Conservation (phyloP, 257 asterid species). For the Solanum lycopersicoides region DNA sequence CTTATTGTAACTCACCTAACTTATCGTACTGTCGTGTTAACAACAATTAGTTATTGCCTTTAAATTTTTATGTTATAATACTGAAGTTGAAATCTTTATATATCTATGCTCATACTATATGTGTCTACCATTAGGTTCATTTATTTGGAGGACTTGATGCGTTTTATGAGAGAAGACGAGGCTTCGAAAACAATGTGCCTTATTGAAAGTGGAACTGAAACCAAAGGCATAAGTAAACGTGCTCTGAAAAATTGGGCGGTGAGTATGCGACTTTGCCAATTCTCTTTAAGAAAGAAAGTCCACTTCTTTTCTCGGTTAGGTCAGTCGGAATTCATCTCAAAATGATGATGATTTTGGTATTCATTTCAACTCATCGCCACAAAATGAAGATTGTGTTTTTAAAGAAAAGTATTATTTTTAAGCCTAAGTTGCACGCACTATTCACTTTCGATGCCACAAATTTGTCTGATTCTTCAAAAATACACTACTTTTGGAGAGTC, state of each 20-base stretch:
- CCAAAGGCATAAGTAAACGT: conserved; percentile 64
- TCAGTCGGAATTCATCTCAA: neutral
- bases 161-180: conserved; percentile 78
- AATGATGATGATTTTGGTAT: neutral
- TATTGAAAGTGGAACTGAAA: conserved; percentile 60
- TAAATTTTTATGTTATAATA: neutral
- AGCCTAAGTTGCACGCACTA: neutral
- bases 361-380: neutral
- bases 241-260: conserved; percentile 92
- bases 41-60: neutral
- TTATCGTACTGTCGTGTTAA: neutral
- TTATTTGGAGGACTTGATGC: conserved; percentile 56
- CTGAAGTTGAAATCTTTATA: neutral
- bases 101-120: neutral
- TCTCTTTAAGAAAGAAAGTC: neutral
- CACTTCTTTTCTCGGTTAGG: neutral
- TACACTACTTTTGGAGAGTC: neutral
- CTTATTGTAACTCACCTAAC: neutral
- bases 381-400: neutral
- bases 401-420: neutral
- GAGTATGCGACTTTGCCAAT: neutral
- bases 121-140: conserved; percentile 35
- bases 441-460: neutral
- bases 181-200: conserved; percentile 50
- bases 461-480: neutral